Conservation (phyloP, 768 basidiomycete species). For the Dioszegia aurantiaca region DNA sequence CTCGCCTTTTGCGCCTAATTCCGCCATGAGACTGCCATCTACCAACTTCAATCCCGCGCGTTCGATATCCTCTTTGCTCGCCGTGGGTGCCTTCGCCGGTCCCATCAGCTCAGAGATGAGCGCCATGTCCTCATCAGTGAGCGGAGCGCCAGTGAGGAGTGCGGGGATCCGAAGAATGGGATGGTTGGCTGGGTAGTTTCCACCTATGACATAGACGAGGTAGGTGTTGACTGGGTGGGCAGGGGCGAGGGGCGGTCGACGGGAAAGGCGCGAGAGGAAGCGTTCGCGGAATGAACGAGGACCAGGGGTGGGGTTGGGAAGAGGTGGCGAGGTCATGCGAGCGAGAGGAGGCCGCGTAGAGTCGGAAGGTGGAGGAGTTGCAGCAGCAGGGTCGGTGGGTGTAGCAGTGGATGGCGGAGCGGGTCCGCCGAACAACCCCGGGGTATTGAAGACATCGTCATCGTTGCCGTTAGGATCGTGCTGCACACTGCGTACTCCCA, state of each 20-base stretch:
- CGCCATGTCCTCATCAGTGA: conserved; percentile 35
- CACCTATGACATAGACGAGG: conserved; percentile 77
- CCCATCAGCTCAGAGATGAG: conserved; percentile 44
- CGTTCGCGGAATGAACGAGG: conserved; percentile 32
- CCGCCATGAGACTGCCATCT: conserved; percentile 58
- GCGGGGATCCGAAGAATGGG: conserved; percentile 66
- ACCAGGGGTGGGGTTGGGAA: conserved; percentile 7
- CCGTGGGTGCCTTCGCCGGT: conserved; percentile 59
- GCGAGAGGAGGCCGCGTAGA: conserved; percentile 2
- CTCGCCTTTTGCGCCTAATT: conserved; percentile 63
- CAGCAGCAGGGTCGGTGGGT: background rate
- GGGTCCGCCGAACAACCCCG: conserved; percentile 24
- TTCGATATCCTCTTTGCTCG: conserved; percentile 78
- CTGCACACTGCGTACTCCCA: conserved; percentile 33
- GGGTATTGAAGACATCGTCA: conserved; percentile 33
- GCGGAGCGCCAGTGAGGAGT: conserved; percentile 50
- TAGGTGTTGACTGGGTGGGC: conserved; percentile 60
- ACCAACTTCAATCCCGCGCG: conserved; percentile 77
- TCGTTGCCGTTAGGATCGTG: conserved; percentile 29
- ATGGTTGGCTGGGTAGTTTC: conserved; percentile 89
- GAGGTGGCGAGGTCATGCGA: conserved; percentile 3
- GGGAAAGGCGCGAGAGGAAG: conserved; percentile 51
- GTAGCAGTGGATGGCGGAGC: background rate
- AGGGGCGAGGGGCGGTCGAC: conserved; percentile 2
- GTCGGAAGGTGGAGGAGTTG: background rate